Evolutionary conservation across 106 monocot genomes (phyloP), one percentile per base, ranked within the genome.

Genomic region (Dendrobium huoshanense): DNA sequence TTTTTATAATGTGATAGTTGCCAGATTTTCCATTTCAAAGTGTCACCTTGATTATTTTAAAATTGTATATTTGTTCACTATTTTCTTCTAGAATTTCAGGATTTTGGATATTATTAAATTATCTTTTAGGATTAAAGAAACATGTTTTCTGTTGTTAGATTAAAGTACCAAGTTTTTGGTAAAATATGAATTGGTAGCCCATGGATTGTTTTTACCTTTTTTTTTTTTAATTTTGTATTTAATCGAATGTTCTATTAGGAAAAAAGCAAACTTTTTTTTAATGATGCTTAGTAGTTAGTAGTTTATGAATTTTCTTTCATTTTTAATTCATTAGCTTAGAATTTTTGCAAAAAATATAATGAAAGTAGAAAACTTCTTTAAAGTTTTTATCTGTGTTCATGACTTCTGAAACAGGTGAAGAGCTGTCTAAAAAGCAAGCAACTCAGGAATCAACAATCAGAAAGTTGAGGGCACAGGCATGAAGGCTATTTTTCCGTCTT

Each of bases 371-470:
- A 25, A 24, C 55, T 75, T 31, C n/a, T 11, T 78, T 84, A 43
- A 4, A 72, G 22, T 61, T 49, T 78, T 11, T 72, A 40, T 67
- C 27, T 73, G 18, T 41, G 43, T 41, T 65, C 47, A 77, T 81
- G 58, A 74, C 3, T 47, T 72, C 54, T 55, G 65, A 67, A 82
- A 81, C 85, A 98, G 98, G 98, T 78, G 98, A 98, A 88, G 91
- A 93, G 79, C 87, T 98, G 77, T 98, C 98, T 18, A 98, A 95
- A 84, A 98, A 98, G 83, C 98, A 98, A 95, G 98, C 98, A 81
- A 84, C 88, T 61, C 98, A 98, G 83, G 98, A 98, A 80, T 82
- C 89, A 61, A 95, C 94, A 58, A 98, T 98, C 73, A 90, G 95
- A 78, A 98, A 95, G 81, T 84, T 98, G 75, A 92, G 98, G 83